These are phyloP conservation scores for Berberis thunbergii DNA, from an alignment of 164 flowering plant genomes.

Conservation along the genomic window DNA sequence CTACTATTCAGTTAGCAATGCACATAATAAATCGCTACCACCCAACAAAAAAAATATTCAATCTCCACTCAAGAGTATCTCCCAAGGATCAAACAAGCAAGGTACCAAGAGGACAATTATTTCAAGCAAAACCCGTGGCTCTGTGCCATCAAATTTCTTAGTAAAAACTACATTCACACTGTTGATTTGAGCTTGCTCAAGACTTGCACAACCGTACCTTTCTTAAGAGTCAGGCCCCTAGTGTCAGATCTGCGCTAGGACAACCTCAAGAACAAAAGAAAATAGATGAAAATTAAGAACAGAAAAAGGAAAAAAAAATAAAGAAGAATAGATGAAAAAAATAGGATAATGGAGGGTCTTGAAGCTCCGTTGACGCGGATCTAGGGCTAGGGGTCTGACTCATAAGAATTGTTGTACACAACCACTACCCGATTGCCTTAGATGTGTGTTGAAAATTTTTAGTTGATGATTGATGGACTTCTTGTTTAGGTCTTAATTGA, in stretches of 20 bases:
- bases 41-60: neutral
- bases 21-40: constrained; percentile 13
- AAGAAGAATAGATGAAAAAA: too few species aligned
- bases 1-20: constrained; percentile 58
- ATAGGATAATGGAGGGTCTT: too few species aligned
- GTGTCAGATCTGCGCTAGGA: too few species aligned
- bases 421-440: constrained; percentile 22
- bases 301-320: too few species aligned
- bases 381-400: too few species aligned
- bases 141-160: constrained; percentile 40
- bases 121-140: constrained; percentile 49
- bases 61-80: constrained; percentile 51
- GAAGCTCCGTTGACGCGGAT: too few species aligned
- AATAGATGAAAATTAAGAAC: too few species aligned
- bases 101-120: constrained; percentile 29
- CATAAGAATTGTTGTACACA: too few species aligned
- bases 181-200: constrained; percentile 33
- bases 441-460: constrained; percentile 21
- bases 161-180: constrained; percentile 10
- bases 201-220: constrained; percentile 1
- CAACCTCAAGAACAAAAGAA: too few species aligned
- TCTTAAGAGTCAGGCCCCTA: too few species aligned
- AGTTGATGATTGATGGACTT: neutral
- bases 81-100: constrained; percentile 14
- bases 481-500: neutral